phyloP scores from a whole-genome alignment of 2,329 filamentous ascomycete genomes.

The Colletotrichum godetiae region DNA sequence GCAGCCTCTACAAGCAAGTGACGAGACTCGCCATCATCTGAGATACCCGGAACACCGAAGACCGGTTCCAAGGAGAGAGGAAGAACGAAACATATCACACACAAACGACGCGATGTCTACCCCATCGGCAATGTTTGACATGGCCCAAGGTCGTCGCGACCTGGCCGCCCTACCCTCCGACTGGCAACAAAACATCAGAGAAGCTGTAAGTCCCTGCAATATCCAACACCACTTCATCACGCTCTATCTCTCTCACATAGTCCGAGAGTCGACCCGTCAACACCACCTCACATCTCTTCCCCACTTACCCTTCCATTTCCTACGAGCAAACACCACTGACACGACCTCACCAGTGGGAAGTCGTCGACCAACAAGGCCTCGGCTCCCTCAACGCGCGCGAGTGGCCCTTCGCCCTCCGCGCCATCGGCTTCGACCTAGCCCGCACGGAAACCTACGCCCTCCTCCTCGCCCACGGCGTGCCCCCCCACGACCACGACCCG shows the following conservation, averaged over 20 bases:
- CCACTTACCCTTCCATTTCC: background rate
- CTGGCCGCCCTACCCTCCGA: slow-evolving; percentile 32
- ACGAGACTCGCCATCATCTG: background rate
- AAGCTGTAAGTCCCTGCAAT: slow-evolving; percentile 27
- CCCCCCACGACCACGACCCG: slow-evolving; percentile 66
- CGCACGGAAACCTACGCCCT: slow-evolving; percentile 87
- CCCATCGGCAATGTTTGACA: slow-evolving; percentile 32
- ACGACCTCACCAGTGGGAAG: slow-evolving; percentile 74
- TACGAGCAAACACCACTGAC: background rate
- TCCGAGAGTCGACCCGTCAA: background rate
- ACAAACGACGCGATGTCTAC: slow-evolving; percentile 24
- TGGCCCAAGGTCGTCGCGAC: slow-evolving; percentile 35
- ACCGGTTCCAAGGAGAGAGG: background rate
- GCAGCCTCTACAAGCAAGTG: background rate
- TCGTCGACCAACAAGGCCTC: slow-evolving; percentile 98
- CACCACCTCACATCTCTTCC: background rate
- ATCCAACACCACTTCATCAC: background rate
- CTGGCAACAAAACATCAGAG: slow-evolving; percentile 38
- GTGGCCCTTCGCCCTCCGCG: slow-evolving; percentile 95
- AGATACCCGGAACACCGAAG: background rate
- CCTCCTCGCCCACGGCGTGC: slow-evolving; percentile 83
- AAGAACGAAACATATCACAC: background rate
- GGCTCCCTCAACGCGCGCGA: slow-evolving; percentile 96
- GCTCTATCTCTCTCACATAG: background rate
- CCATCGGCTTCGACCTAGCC: slow-evolving; percentile 90